phyloP scores from a whole-genome alignment of 2,329 filamentous ascomycete species.

The Chrysosporium queenslandicum region DNA sequence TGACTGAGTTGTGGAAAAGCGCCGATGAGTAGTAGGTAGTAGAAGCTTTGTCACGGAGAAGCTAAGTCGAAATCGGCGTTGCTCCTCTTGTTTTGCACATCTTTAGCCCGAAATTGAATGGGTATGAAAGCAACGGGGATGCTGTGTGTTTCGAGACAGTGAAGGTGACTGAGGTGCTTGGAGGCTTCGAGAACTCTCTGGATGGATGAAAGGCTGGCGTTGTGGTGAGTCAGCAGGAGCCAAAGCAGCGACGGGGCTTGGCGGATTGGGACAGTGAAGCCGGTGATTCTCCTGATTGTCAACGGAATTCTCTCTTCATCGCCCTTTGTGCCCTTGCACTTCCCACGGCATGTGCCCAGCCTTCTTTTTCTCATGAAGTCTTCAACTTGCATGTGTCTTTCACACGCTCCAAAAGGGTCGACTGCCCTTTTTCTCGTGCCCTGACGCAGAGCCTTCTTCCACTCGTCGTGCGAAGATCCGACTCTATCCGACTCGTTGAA shows the following conservation, averaged over 20 bases:
- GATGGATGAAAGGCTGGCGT: too few relatives aligned
- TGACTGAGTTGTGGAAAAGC: too few relatives aligned
- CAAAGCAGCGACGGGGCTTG: background rate
- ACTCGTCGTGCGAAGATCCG: conserved; percentile 1
- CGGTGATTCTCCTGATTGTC: background rate
- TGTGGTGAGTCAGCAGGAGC: background rate
- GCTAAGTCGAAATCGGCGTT: too few relatives aligned
- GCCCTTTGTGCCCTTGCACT: background rate
- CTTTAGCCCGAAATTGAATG: too few relatives aligned
- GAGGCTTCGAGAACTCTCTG: too few relatives aligned
- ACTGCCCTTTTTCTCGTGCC: conserved; percentile 5
- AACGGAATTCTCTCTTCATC: background rate
- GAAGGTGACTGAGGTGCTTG: too few relatives aligned
- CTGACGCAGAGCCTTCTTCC: background rate
- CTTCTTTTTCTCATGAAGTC: background rate
- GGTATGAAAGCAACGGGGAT: too few relatives aligned
- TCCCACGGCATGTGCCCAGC: background rate
- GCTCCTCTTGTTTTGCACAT: too few relatives aligned
- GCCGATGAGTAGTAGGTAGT: too few relatives aligned
- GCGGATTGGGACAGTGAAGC: background rate
- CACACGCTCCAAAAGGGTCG: conserved; percentile 4
- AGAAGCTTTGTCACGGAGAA: too few relatives aligned
- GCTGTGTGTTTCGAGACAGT: too few relatives aligned
- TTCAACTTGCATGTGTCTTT: conserved; percentile 3
- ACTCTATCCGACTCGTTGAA: conserved; percentile 5